phyloP scores from a whole-genome alignment of 2,329 filamentous ascomycete species.

The Ilyonectria mors-panacis region DNA sequence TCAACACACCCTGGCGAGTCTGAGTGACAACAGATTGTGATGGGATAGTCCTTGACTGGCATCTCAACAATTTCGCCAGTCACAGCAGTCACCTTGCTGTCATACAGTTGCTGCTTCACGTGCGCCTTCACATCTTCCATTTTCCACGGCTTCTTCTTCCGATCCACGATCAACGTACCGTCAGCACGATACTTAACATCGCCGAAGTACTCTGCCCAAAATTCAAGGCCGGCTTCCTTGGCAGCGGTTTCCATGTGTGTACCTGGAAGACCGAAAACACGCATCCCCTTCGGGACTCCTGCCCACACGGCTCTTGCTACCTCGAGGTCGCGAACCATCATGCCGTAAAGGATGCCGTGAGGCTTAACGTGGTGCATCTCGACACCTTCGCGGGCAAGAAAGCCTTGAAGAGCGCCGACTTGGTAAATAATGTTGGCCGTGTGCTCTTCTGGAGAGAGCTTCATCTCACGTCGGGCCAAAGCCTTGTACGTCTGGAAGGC shows the following conservation, averaged over 20 bases:
- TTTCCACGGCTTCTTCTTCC: conserved; percentile 68
- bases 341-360: conserved; percentile 48
- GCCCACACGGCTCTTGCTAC: conserved; percentile 46
- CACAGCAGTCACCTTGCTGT: conserved; percentile 57
- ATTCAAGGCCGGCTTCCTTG: conserved; percentile 42
- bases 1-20: conserved; percentile 62
- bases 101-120: conserved; percentile 58
- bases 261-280: conserved; percentile 46
- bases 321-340: conserved; percentile 46
- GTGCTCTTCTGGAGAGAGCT: conserved; percentile 33
- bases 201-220: conserved; percentile 47
- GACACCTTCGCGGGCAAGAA: conserved; percentile 34
- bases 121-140: conserved; percentile 57
- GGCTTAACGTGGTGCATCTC: conserved; percentile 40
- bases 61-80: conserved; percentile 57
- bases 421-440: conserved; percentile 38
- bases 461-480: conserved; percentile 41
- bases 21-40: conserved; percentile 63
- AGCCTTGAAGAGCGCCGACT: conserved; percentile 33
- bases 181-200: conserved; percentile 48
- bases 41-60: conserved; percentile 57
- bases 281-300: conserved; percentile 42
- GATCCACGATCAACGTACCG: conserved; percentile 53
- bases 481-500: conserved; percentile 38
- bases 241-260: conserved; percentile 47